Base-by-base conservation (phyloP, 129 eudicot genomes). In the Flaveria brownii region DNA sequence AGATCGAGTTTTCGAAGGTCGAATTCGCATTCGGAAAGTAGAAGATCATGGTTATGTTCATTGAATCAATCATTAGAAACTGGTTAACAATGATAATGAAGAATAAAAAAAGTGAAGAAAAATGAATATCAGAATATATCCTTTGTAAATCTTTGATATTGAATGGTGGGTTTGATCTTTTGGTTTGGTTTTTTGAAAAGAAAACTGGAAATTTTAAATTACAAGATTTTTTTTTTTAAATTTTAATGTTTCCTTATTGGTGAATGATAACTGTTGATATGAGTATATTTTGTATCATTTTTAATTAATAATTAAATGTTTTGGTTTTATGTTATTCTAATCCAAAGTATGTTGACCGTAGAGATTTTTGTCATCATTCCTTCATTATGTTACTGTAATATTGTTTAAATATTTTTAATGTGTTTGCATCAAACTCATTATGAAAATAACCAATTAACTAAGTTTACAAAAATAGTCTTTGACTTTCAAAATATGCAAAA, bases 11-110 rank as follows among this genome's bases (percentile, higher is more conserved):
- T 85, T 22, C 71, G 96, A 49, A 82, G 96, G 30, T 90, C 96
- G n/a, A 73, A 79, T 43, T 89, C 91, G 2, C 83, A 81, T 42
- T 71, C 72, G 2, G 98, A 92, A 20, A 77, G 92, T 14, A 77
- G 94, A 70, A 92, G 85, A 49, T 82, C 89, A 15, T 92, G 98
- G 98, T 65, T 92, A 39, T 92, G 98, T 79, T 86, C 98, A 47
- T 81, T 92, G 26, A 85, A 82, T 84, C 97, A 86, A 16, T 89
- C 87, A 9, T 76, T 84, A 62, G 96, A 79, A 61, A 79, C 90
- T 55, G 88, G 82, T 56, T 66, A 70, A 73, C 86, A 77, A 70
- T 86, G 76, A 84, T 13, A 23, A 20, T 67, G 33, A 68, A 30
- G 39, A 43, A 11, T 25, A 15, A 9, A 49, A 25, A 18, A 50